phyloP scores from a whole-genome alignment of 2,329 filamentous ascomycete species.

The Didymosphaeria variabile region DNA sequence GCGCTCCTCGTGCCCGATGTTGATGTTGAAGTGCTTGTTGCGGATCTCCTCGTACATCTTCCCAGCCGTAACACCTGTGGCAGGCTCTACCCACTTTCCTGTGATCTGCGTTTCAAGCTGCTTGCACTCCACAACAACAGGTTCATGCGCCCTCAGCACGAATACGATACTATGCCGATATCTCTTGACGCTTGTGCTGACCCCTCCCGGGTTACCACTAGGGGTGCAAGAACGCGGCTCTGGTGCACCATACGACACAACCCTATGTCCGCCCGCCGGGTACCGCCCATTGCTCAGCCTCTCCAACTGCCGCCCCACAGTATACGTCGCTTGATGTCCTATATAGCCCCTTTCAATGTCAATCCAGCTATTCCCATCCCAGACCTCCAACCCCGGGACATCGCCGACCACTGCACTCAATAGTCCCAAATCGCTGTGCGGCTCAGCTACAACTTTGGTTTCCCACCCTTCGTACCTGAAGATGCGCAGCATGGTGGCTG shows the following conservation, averaged over 20 bases:
- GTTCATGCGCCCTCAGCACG: conserved; percentile 46
- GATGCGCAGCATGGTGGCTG: conserved; percentile 47
- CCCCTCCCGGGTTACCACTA: too few species aligned
- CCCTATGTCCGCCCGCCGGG: conserved; percentile 44
- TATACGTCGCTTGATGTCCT: conserved; percentile 33
- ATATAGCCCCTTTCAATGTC: conserved; percentile 40
- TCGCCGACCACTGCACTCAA: conserved; percentile 46
- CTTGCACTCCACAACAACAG: conserved; percentile 34
- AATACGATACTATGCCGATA: conserved; percentile 50
- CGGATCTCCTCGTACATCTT: conserved; percentile 42
- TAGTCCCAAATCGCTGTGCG: conserved; percentile 48
- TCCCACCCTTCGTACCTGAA: conserved; percentile 50
- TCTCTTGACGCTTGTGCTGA: neutral
- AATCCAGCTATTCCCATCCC: conserved; percentile 37
- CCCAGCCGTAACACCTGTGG: conserved; percentile 42
- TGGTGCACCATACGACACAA: conserved; percentile 43
- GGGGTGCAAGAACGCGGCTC: too few species aligned
- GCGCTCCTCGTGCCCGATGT: conserved; percentile 42
- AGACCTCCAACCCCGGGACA: conserved; percentile 49
- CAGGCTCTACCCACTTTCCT: conserved; percentile 35
- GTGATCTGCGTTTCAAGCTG: conserved; percentile 41
- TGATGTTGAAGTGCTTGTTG: conserved; percentile 49
- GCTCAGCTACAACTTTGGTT: conserved; percentile 47
- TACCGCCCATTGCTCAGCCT: conserved; percentile 38
- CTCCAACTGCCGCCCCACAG: conserved; percentile 45